phyloP scores from a whole-genome alignment of 768 basidiomycete species.

The Rhizopogon vulgaris region DNA sequence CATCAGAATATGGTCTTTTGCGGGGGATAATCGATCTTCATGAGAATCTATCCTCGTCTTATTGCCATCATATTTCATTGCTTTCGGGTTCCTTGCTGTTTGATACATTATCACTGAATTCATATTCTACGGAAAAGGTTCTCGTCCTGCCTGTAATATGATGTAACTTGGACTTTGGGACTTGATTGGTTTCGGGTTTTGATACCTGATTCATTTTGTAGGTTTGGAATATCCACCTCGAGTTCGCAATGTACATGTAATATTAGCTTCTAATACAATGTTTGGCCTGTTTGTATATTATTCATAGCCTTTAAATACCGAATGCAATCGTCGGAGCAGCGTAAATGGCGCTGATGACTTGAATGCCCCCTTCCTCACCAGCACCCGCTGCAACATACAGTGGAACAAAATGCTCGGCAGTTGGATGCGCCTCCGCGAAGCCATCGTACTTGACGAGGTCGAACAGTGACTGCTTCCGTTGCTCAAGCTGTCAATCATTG shows the following conservation, averaged over 20 bases:
- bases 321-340: conserved; percentile 61
- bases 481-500: not conserved
- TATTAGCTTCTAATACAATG: not conserved
- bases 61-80: not conserved
- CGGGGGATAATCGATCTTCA: conserved; percentile 18
- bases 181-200: too few relatives aligned
- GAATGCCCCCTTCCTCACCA: conserved; percentile 47
- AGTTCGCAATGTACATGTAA: not conserved
- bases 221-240: too few relatives aligned
- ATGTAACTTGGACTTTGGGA: too few relatives aligned
- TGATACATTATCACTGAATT: not conserved
- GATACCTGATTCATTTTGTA: too few relatives aligned
- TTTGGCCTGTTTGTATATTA: too few relatives aligned
- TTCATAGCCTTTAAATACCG: conserved; percentile 30
- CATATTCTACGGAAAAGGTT: not conserved
- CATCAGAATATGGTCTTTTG: conserved; percentile 78
- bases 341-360: conserved; percentile 45
- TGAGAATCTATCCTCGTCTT: not conserved
- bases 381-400: conserved; percentile 74
- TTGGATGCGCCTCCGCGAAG: conserved; percentile 65
- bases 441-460: conserved; percentile 49
- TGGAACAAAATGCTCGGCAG: conserved; percentile 81
- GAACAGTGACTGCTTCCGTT: conserved; percentile 48
- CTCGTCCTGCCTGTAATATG: not conserved
- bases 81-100: not conserved